Evolutionary conservation across 2,329 filamentous ascomycete species (phyloP).

Genomic region (Aureobasidium sp.): DNA sequence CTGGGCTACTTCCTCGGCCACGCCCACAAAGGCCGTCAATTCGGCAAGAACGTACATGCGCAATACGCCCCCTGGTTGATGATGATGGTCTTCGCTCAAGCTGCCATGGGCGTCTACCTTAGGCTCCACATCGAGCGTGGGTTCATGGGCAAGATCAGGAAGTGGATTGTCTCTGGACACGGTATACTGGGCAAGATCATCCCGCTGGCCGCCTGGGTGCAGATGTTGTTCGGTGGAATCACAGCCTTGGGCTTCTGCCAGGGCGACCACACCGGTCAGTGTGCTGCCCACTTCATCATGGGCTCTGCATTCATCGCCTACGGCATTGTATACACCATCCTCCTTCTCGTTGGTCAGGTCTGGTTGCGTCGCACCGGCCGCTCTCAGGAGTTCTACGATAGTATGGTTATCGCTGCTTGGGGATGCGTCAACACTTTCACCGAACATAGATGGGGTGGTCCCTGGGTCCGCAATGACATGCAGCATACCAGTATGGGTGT

Average conservation of each 20-base stretch:
- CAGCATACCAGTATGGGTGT: slow-evolving; percentile 99
- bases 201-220: slow-evolving; percentile 88
- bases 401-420: slow-evolving; percentile 90
- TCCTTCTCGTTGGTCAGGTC: slow-evolving; percentile 87
- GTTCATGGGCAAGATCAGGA: slow-evolving; percentile 81
- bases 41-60: slow-evolving; percentile 82
- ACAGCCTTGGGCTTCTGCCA: slow-evolving; percentile 91
- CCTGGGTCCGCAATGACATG: slow-evolving; percentile 94
- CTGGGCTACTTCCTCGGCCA: slow-evolving; percentile 94
- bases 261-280: slow-evolving; percentile 91
- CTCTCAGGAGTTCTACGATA: slow-evolving; percentile 98
- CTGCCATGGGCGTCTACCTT: slow-evolving; percentile 85
- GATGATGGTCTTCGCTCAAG: slow-evolving; percentile 79
- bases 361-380: slow-evolving; percentile 87
- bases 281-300: slow-evolving; percentile 98
- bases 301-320: slow-evolving; percentile 97
- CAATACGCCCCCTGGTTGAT: slow-evolving; percentile 85
- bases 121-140: slow-evolving; percentile 90
- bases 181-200: slow-evolving; percentile 87
- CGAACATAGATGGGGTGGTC: slow-evolving; percentile 91
- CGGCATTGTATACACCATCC: slow-evolving; percentile 85
- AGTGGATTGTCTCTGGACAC: slow-evolving; percentile 76
- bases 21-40: slow-evolving; percentile 88
- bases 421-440: slow-evolving; percentile 99
- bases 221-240: slow-evolving; percentile 97